Conservation (phyloP, 257 asterid species). For the Striga asiatica region DNA sequence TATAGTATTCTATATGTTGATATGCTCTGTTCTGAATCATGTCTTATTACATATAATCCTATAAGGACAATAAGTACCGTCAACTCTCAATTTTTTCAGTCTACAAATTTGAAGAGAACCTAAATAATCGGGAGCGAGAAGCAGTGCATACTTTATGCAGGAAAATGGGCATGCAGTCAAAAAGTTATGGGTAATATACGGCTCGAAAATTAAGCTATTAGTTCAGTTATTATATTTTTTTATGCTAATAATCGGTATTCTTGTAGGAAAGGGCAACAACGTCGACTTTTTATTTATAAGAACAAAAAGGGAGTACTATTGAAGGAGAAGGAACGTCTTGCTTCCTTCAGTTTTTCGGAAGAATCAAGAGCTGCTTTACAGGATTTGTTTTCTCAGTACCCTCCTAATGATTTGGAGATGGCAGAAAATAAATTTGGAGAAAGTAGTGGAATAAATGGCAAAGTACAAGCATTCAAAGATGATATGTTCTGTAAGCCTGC, state of each 20-base stretch:
- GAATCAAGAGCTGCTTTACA: conserved; percentile 47
- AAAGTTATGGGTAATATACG: conserved; percentile 61
- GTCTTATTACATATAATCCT: background rate
- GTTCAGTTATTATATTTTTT: background rate
- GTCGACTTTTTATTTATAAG: conserved; percentile 55
- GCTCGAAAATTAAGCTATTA: background rate
- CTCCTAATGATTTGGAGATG: conserved; percentile 57
- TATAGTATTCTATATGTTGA: background rate
- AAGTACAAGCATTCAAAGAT: conserved; percentile 23
- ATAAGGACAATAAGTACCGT: conserved; percentile 5
- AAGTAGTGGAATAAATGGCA: conserved; percentile 20
- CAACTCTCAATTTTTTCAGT: conserved; percentile 34
- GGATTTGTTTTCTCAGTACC: conserved; percentile 59
- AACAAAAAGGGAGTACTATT: conserved; percentile 15
- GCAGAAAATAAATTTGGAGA: conserved; percentile 28
- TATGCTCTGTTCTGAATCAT: background rate
- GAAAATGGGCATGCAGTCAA: conserved; percentile 63
- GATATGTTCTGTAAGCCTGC: conserved; percentile 56
- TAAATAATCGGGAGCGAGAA: conserved; percentile 49
- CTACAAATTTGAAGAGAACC: conserved; percentile 40
- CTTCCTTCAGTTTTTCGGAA: conserved; percentile 51
- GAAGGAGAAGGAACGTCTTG: conserved; percentile 29
- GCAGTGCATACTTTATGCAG: conserved; percentile 47
- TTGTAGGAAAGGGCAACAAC: conserved; percentile 48
- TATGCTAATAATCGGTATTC: conserved; percentile 10